Conservation (phyloP, 768 basidiomycete species). For the Hypholoma fasciculare region DNA sequence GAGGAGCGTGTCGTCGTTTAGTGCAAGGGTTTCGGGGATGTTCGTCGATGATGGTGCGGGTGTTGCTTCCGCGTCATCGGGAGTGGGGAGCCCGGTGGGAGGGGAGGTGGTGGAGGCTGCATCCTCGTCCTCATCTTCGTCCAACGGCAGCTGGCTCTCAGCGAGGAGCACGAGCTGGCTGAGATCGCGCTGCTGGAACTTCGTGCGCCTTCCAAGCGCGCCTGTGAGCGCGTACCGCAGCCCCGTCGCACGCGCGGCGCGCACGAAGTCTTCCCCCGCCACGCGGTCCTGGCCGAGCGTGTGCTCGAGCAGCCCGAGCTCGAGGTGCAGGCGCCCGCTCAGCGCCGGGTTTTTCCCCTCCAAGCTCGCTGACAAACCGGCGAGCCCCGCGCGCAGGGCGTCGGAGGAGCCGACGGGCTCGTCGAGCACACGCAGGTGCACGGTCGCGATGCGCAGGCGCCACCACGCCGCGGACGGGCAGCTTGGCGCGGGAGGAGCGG, state of each 20-base stretch:
- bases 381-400: conserved; percentile 39
- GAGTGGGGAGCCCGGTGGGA: background rate
- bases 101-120: background rate
- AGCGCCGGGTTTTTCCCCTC: conserved; percentile 58
- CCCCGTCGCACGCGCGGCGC: conserved; percentile 74
- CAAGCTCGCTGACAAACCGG: conserved; percentile 38
- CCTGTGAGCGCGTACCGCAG: conserved; percentile 92
- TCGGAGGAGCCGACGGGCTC: conserved; percentile 69
- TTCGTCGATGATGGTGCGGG: background rate
- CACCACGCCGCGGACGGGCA: conserved; percentile 69
- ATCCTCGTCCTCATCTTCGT: conserved; percentile 15
- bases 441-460: conserved; percentile 68
- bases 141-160: conserved; percentile 61
- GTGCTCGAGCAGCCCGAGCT: conserved; percentile 81
- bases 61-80: background rate
- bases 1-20: conserved; percentile 96
- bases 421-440: conserved; percentile 84
- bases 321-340: conserved; percentile 65
- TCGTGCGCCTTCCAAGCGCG: conserved; percentile 90
- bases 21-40: conserved; percentile 75
- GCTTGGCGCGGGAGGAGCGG: conserved; percentile 54
- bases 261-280: conserved; percentile 76
- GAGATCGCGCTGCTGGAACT: conserved; percentile 83
- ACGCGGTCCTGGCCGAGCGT: conserved; percentile 70
- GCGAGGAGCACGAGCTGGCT: conserved; percentile 94